Base-by-base conservation (phyloP, 2,329 filamentous ascomycete species). In the Penicillium corylophilum region DNA sequence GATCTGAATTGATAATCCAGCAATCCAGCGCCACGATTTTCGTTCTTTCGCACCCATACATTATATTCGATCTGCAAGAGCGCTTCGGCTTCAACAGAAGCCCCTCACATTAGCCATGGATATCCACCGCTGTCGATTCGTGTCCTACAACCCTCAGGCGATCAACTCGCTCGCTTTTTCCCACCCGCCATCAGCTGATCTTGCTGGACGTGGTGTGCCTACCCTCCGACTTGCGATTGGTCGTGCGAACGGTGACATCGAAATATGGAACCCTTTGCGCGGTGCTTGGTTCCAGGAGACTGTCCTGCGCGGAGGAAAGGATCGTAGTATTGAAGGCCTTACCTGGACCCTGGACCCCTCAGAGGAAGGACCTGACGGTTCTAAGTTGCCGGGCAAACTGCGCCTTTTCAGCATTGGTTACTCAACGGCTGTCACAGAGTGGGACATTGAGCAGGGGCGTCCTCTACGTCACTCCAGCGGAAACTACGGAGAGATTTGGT, bases 81-180 rank as follows among this genome's bases (percentile, higher is more conserved):
- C 48, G 54, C 53, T 54, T 55, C 36, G 55, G 50, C 54, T 55
- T 56, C 50, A 38, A 47, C 52, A 55, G 46, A 55, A 54, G 46
- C 48, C 53, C 39, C 44, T 40, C 46, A 45, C 46, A 29, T 29
- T 50, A 53, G 67, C 40, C 54, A 96, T 97, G 93, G 93, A 97
- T 75, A 87, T 99, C 70, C 94, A 99, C 78, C 90, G 94, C 66
- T 95, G 92, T 69, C 90, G 94, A 69, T 99, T 99, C 76, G 88
- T 99, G 63, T 89, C 89, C 36, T 97, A 89, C 74, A 90, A 91
- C 59, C 88, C 90, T 7, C 90, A 90, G 54, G 87, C 91, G 51
- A 96, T 99, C 74, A 97, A 96, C 75, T 87, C 90, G 57, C 83
- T 97, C 68, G 90, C 93, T 61, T 97, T 99, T 72, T 96, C 94